Conservation (phyloP, 2,329 filamentous ascomycete species). For the Pyrenochaeta sp. region DNA sequence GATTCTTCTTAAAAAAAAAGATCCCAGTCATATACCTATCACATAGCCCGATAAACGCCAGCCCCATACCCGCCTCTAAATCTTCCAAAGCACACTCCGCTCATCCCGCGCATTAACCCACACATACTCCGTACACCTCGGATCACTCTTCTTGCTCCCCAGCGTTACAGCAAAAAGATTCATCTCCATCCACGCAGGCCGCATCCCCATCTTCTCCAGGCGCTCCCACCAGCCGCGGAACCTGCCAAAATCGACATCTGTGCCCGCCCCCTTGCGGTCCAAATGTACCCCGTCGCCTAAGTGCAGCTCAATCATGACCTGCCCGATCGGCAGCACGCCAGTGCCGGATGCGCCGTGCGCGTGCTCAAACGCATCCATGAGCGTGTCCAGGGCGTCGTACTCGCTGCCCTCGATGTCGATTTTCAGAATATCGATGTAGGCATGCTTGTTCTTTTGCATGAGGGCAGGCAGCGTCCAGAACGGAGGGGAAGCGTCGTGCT, state of each 20-base stretch:
- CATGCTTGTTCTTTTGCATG: conserved; percentile 43
- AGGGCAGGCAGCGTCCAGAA: conserved; percentile 39
- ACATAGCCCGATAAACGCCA: too few species aligned
- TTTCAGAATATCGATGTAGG: conserved; percentile 45
- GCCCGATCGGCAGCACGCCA: conserved; percentile 38
- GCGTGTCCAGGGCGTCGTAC: conserved; percentile 37
- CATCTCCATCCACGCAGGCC: conserved; percentile 44
- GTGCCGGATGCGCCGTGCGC: conserved; percentile 23
- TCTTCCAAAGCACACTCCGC: conserved; percentile 36
- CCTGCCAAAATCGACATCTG: conserved; percentile 32
- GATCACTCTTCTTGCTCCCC: conserved; percentile 33
- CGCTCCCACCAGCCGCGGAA: conserved; percentile 44
- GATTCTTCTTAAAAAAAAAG: too few species aligned
- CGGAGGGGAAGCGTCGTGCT: conserved; percentile 25
- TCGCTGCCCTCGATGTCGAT: conserved; percentile 45
- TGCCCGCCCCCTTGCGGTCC: conserved; percentile 10
- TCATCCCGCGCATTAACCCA: conserved; percentile 43
- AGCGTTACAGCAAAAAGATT: conserved; percentile 42
- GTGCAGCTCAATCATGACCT: conserved; percentile 45
- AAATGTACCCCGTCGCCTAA: conserved; percentile 28
- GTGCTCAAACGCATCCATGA: conserved; percentile 39
- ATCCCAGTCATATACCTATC: too few species aligned
- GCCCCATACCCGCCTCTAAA: too few species aligned
- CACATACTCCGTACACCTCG: conserved; percentile 43
- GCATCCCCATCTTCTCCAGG: conserved; percentile 44